Conservation (phyloP, 2,329 filamentous ascomycete species). For the Cladosporium sp. region DNA sequence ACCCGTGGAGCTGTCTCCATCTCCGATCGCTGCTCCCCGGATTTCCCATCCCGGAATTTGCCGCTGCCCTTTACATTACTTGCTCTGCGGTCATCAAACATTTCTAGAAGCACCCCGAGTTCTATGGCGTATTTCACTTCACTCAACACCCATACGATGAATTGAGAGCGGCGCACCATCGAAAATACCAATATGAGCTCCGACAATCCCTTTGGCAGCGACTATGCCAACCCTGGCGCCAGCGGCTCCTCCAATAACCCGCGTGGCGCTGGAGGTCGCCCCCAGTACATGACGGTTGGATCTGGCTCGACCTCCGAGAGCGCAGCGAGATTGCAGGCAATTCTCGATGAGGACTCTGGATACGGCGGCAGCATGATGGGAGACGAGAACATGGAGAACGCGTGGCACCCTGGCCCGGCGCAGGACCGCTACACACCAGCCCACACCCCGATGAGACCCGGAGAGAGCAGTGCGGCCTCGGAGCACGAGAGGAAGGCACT, state of each 20-base stretch:
- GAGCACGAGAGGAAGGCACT: conserved; percentile 65
- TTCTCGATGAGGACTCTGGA: conserved; percentile 84
- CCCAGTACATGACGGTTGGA: conserved; percentile 85
- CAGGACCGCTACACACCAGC: conserved; percentile 55
- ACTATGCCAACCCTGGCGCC: conserved; percentile 23
- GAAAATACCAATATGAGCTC: conserved; percentile 28
- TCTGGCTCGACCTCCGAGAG: conserved; percentile 76
- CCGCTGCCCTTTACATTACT: not conserved
- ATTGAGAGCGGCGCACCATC: not conserved
- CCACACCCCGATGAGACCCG: conserved; percentile 49
- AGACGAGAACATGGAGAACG: conserved; percentile 54
- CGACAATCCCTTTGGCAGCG: conserved; percentile 28
- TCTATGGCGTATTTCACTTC: not conserved
- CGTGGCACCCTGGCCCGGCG: conserved; percentile 54
- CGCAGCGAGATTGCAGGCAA: conserved; percentile 72
- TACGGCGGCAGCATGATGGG: conserved; percentile 75
- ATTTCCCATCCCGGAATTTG: not conserved
- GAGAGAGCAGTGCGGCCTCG: conserved; percentile 45
- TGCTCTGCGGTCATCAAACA: not conserved
- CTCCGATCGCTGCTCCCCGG: not conserved
- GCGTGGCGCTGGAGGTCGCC: conserved; percentile 34
- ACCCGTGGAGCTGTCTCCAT: not conserved
- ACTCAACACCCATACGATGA: conserved; percentile 4
- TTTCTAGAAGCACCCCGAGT: not conserved
- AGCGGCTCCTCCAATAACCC: conserved; percentile 23